Evolutionary conservation across 2,329 filamentous ascomycete species (phyloP), one percentile per base, ranked within the genome.

Genomic region (Fusarium sp.): DNA sequence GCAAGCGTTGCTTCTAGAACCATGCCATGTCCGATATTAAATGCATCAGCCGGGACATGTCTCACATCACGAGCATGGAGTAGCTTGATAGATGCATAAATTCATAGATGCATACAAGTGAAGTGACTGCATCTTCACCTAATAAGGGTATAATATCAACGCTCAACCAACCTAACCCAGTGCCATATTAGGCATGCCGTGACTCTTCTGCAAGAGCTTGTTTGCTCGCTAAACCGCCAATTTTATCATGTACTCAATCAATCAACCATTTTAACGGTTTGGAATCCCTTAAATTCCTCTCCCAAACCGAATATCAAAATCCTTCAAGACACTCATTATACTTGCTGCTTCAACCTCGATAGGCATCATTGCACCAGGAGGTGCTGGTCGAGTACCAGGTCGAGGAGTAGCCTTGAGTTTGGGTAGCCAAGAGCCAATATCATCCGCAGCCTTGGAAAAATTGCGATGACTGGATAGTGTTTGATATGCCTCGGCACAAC

Each of bases 281-380:
- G 58, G 59, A 24, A 66, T 69, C 66, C 48, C 43, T 74, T 69
- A 79, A 44, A 75, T 75, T 46, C 79, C 77, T 36, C 77, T 73
- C 38, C 88, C 88, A 76, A 94, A 94, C 53, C 91, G 82, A 48
- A 92, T 84, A 73, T 94, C 91, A 78, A 94, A 94, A 66, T 91
- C 89, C 77, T 91, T 92, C 61, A 94, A 79, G n/a, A 94, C 91
- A 40, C 90, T 90, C 91, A 94, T 94, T 54, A 94, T 93, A 76
- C 91, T 94, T 1, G 91, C 91, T 8, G 91, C 91, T 78, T 94
- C 91, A 17, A 94, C 91, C 76, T 94, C 91, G 71, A 94, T 88
- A 2, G 91, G 88, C 40, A 85, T 84, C 55, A 82, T 82, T 62
- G 80, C 78, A 53, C 76, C 77, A 54, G 76, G 74, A 49, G 79